Percentiles rank a stretch among this genome's conserved stretches.
These are phyloP conservation scores for Anisodus acutangulus DNA, from an alignment of 257 asterid species.

Conservation along the genomic window DNA sequence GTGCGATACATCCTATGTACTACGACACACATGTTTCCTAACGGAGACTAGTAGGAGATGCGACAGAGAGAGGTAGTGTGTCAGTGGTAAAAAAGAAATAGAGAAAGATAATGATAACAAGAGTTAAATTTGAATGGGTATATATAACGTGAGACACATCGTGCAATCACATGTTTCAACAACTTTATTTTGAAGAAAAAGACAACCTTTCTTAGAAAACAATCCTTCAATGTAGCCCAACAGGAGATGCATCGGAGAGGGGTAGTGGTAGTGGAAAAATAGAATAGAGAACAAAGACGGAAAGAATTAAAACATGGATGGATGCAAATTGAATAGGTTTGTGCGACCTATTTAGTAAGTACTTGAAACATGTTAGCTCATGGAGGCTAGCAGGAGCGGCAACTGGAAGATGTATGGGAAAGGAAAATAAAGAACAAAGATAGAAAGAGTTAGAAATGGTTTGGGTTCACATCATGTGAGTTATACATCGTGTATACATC, in stretches of 20 bases:
- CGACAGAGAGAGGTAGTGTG: not conserved
- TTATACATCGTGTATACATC: not conserved
- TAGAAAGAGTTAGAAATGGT: not conserved
- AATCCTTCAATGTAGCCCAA: not conserved
- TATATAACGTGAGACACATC: not conserved
- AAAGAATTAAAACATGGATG: not conserved
- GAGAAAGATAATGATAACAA: not conserved
- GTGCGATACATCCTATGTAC: not conserved
- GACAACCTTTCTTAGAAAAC: not conserved
- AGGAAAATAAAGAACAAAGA: not conserved
- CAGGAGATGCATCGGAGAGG: not conserved
- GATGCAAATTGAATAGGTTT: not conserved
- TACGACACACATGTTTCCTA: not conserved
- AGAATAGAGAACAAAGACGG: not conserved
- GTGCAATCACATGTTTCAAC: not conserved
- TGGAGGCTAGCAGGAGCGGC: not conserved
- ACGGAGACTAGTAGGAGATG: not conserved
- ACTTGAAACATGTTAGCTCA: not conserved
- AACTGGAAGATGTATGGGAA: not conserved
- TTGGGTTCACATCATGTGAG: not conserved
- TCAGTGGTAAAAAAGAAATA: not conserved
- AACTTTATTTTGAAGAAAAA: not conserved
- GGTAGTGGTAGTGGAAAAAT: not conserved
- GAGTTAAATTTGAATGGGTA: not conserved
- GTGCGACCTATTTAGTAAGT: not conserved